These are phyloP conservation scores for Elsinoe australis DNA, from an alignment of 2,329 filamentous ascomycete genomes.

Conservation along the genomic window DNA sequence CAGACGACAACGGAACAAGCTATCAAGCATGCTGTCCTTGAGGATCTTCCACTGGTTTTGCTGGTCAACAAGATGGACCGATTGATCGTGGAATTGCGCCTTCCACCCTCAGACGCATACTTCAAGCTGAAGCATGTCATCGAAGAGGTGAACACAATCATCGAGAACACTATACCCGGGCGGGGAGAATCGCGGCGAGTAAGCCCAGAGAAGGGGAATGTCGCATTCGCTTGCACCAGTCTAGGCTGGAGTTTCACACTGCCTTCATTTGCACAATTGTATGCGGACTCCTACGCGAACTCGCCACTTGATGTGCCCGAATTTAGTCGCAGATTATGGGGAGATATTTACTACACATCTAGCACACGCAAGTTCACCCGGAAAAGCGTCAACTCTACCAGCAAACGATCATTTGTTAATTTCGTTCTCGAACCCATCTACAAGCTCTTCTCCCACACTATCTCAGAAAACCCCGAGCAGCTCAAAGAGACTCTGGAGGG, in stretches of 20 bases:
- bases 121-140: constrained; percentile 99
- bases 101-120: constrained; percentile 92
- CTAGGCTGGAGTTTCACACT: constrained; percentile 98
- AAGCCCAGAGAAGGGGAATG: constrained; percentile 94
- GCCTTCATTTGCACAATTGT: constrained; percentile 92
- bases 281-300: constrained; percentile 67
- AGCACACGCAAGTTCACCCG: constrained; percentile 83
- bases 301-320: constrained; percentile 61
- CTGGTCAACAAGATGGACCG: constrained; percentile 98
- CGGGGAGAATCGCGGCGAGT: constrained; percentile 70
- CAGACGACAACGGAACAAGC: constrained; percentile 95
- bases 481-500: constrained; percentile 69
- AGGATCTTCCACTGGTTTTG: constrained; percentile 79
- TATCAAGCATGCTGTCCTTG: constrained; percentile 88
- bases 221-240: constrained; percentile 87
- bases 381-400: constrained; percentile 70
- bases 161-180: constrained; percentile 78
- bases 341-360: constrained; percentile 94
- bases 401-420: constrained; percentile 82
- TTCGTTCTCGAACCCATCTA: constrained; percentile 96
- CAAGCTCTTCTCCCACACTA: constrained; percentile 91
- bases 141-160: constrained; percentile 93
- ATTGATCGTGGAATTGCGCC: constrained; percentile 83
- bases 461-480: constrained; percentile 81
- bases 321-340: constrained; percentile 83